Percentiles rank a stretch among this genome's conserved stretches.
Evolutionary conservation across 257 asterid species (phyloP).

Genomic region (Fraxinus cuspidata): DNA sequence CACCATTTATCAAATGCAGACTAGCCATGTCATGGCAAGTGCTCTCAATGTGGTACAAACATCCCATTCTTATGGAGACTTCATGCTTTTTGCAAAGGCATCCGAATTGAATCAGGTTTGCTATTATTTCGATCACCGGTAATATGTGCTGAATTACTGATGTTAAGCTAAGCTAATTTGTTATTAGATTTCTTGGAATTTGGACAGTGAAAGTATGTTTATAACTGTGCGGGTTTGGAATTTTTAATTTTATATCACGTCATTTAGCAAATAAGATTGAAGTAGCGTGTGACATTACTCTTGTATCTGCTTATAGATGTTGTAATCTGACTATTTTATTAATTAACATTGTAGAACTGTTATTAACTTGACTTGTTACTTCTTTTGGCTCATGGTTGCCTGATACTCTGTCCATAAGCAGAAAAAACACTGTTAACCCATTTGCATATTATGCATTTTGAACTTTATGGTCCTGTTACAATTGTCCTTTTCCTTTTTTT

Average conservation of each 20-base stretch:
- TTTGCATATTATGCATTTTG: not conserved
- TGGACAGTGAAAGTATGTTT: not conserved
- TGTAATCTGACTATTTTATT: constrained; percentile 6
- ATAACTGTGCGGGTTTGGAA: not conserved
- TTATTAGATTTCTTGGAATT: not conserved
- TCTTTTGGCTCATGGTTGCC: not conserved
- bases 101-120: constrained; percentile 74
- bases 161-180: not conserved
- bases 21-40: constrained; percentile 69
- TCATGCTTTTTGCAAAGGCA: constrained; percentile 77
- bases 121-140: constrained; percentile 21
- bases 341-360: not conserved
- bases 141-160: constrained; percentile 1
- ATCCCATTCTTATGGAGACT: constrained; percentile 79
- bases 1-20: constrained; percentile 53
- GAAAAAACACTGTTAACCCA: not conserved
- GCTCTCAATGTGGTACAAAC: constrained; percentile 88
- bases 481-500: not conserved
- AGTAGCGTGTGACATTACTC: constrained; percentile 3
- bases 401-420: not conserved
- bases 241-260: constrained; percentile 9
- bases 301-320: constrained; percentile 8
- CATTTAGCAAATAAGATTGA: constrained; percentile 22
- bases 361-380: constrained; percentile 5
- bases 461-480: not conserved